Percentiles rank a stretch among this genome's conserved stretches.
phyloP scores from a whole-genome alignment of 192 early-diverging fungal species.

The Phycomyces blakesleeanus region DNA sequence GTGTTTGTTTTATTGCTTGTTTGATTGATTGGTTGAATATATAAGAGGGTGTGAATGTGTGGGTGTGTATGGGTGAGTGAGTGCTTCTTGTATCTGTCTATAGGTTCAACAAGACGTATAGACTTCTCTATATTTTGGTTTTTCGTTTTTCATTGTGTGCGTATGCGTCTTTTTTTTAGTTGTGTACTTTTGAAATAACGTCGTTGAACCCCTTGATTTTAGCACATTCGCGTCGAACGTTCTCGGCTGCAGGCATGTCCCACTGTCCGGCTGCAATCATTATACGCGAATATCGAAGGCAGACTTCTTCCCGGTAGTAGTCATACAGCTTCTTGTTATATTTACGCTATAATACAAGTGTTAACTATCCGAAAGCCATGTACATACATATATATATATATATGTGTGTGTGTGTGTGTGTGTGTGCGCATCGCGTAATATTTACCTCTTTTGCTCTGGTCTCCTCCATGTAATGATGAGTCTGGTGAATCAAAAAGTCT shows the following conservation, averaged over 20 bases:
- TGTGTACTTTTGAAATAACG: constrained; percentile 29
- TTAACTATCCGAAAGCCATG: too few relatives aligned
- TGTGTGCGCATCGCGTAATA: too few relatives aligned
- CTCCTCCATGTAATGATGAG: constrained; percentile 54
- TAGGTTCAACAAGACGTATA: too few relatives aligned
- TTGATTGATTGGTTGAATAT: too few relatives aligned
- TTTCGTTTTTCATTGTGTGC: neutral
- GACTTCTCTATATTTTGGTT: neutral
- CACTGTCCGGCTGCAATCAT: constrained; percentile 40
- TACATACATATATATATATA: too few relatives aligned
- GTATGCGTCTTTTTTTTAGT: neutral
- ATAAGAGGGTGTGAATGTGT: too few relatives aligned
- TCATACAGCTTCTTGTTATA: constrained; percentile 55
- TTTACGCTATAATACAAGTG: constrained; percentile 38
- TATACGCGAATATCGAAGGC: constrained; percentile 44
- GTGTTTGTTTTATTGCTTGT: neutral
- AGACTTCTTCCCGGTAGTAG: constrained; percentile 52
- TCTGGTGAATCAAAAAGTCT: constrained; percentile 58
- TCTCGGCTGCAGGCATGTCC: constrained; percentile 38
- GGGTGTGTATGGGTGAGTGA: too few relatives aligned
- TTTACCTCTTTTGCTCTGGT: constrained; percentile 51
- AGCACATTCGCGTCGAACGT: constrained; percentile 45
- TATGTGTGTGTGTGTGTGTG: too few relatives aligned
- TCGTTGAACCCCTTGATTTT: constrained; percentile 52
- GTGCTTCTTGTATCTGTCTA: too few relatives aligned